Base-by-base conservation (phyloP, 2,329 filamentous ascomycete genomes). In the Akanthomyces muscarius region DNA sequence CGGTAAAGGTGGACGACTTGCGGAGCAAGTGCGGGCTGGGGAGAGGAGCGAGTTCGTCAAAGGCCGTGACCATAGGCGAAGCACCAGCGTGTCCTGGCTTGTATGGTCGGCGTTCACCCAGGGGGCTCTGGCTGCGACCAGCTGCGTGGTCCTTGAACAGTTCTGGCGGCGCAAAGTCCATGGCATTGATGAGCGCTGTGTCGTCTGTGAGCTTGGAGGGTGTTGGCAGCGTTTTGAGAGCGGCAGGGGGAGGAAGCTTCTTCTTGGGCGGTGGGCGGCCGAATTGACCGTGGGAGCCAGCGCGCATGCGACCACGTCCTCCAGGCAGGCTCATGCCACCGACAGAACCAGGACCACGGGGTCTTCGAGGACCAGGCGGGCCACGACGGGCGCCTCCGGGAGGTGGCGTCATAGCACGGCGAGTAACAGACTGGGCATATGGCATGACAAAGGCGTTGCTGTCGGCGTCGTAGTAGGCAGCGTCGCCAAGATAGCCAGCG, bases 351-450 rank as follows among this genome's bases (percentile, higher is more conserved):
- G 66, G 66, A 41, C 67, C 67, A 16, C 73, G 71, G 52, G 76
- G 74, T 7, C 77, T 76, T 71, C 79, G 75, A 54, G 82, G 75
- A 52, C 80, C 80, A 55, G 80, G 80, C 1, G 94, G 74, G 28
- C 74, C 74, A 4, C 78, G 76, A 71, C 79, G 76, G 53, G 82
- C 75, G 53, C 80, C 80, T 56, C 80, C 80, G 1, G 94, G 93
- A 21, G 94, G 94, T 59, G 94, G 94, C 23, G 94, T 98, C 94
- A 98, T 97, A 59, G 94, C 94, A 71, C 94, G 90, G 69, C 94
- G 90, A 66, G 86, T 88, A 18, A 96, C 85, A 13, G 91, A 92
- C 75, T 97, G 86, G 13, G 93, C 90, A 69, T 90, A 97, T 2
- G 93, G 86, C 83, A 89, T 88, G 64, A 92, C 85, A 70, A 92